Percentiles rank a stretch among this genome's conserved stretches.
Conservation (phyloP, 2,329 filamentous ascomycete genomes). For the Diaporthe sp. region DNA sequence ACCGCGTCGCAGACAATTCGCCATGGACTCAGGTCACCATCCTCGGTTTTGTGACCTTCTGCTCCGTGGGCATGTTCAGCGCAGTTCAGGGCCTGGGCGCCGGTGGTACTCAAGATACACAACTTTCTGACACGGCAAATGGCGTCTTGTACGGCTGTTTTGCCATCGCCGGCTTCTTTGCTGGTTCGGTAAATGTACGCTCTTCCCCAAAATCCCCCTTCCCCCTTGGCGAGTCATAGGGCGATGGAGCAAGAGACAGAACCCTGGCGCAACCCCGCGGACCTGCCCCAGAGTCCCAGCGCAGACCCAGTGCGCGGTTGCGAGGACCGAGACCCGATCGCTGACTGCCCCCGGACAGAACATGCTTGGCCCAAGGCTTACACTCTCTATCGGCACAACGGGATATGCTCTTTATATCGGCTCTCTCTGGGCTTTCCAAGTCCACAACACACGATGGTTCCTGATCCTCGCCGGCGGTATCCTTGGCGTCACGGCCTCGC, state of each 20-base stretch:
- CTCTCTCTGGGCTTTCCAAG: slow-evolving; percentile 41
- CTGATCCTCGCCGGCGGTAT: slow-evolving; percentile 41
- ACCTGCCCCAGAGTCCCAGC: not conserved
- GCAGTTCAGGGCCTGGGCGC: slow-evolving; percentile 40
- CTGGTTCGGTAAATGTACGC: slow-evolving; percentile 41
- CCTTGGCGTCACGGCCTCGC: slow-evolving; percentile 40
- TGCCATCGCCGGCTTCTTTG: slow-evolving; percentile 37
- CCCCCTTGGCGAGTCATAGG: not conserved
- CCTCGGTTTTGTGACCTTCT: slow-evolving; percentile 43
- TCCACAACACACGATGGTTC: slow-evolving; percentile 41
- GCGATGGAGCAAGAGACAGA: not conserved
- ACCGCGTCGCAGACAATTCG: slow-evolving; percentile 36
- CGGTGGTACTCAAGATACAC: slow-evolving; percentile 39
- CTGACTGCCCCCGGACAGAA: slow-evolving; percentile 36
- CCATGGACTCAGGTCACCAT: slow-evolving; percentile 43
- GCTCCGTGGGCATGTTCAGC: slow-evolving; percentile 44
- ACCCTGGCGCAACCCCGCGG: slow-evolving; percentile 12
- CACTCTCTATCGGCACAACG: slow-evolving; percentile 40
- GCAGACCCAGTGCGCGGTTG: not conserved
- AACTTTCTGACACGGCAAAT: slow-evolving; percentile 41
- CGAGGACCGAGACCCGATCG: not conserved
- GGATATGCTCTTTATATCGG: slow-evolving; percentile 41
- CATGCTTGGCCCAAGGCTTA: slow-evolving; percentile 41
- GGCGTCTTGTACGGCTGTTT: slow-evolving; percentile 44
- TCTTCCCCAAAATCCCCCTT: not conserved